These are phyloP conservation scores for Pueraria montana DNA, from an alignment of 306 rosid species.

Conservation along the genomic window DNA sequence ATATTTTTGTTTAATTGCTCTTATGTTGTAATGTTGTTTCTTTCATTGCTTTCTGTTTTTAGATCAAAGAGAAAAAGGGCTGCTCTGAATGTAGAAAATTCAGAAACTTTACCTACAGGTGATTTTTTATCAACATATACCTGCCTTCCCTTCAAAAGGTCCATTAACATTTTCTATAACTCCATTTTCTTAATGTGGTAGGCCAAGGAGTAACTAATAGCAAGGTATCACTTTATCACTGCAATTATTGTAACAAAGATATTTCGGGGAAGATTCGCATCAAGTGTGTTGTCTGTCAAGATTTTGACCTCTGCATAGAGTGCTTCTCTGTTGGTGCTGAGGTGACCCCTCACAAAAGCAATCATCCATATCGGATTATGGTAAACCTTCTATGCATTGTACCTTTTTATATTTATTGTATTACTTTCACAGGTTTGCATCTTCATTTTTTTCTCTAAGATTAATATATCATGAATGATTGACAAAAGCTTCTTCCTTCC, in stretches of 20 bases:
- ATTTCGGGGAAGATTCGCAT: constrained; percentile 88
- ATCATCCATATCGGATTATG: constrained; percentile 82
- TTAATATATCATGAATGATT: neutral
- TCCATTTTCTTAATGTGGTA: constrained; percentile 46
- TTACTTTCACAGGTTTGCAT: constrained; percentile 17
- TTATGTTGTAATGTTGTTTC: constrained; percentile 24
- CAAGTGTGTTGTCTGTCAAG: constrained; percentile 85
- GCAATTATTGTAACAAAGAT: constrained; percentile 96
- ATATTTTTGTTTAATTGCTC: constrained; percentile 34
- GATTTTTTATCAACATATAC: constrained; percentile 7
- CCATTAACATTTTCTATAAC: constrained; percentile 2
- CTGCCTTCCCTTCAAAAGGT: neutral
- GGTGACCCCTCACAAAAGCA: constrained; percentile 86
- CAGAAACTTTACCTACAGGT: constrained; percentile 53
- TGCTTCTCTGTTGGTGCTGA: constrained; percentile 98
- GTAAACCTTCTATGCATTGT: constrained; percentile 37
- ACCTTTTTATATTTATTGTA: constrained; percentile 37
- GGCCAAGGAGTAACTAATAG: constrained; percentile 79
- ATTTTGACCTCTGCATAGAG: constrained; percentile 80
- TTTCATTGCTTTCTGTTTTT: constrained; percentile 35
- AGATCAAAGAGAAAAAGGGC: constrained; percentile 74
- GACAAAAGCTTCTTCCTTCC: constrained; percentile 7
- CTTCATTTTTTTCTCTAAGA: constrained; percentile 13
- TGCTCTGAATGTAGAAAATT: constrained; percentile 59
- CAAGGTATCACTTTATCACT: constrained; percentile 82